Base-by-base conservation (phyloP, 139 green algal genomes). In the Tetradesmus obliquus region DNA sequence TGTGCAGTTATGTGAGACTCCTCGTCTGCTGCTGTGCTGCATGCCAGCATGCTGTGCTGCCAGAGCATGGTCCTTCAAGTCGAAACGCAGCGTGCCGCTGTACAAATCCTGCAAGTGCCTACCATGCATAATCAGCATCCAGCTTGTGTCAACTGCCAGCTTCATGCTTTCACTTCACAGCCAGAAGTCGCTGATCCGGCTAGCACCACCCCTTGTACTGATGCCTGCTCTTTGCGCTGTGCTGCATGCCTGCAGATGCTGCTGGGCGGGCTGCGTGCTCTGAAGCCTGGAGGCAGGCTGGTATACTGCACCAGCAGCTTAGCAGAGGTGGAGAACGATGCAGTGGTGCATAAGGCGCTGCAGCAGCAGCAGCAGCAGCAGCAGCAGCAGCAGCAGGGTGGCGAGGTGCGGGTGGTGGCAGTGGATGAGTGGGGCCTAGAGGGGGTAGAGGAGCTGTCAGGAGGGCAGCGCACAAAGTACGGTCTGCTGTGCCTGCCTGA, bases 261-360 rank as follows among this genome's bases (percentile, higher is more conserved):
- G 54, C 76, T 93, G 53, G 86, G 79, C 12, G 94, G 87, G 3
- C 53, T 96, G 86, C 87, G 94, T 45, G 87, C 91, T 5, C 79
- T 97, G 58, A 95, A 93, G 58, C 83, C 90, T 13, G 95, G 96
- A 17, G 96, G 96, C 7, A 82, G 91, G 10, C 90, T 97, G 57
- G 95, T 97, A 10, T 97, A 97, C 92, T 94, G 87, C 91, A 97
- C 96, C n/a, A 97, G 96, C 92, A 95, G 92, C 84, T 79, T 97
- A 19, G 58, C 83, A 4, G 74, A 90, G 3, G 22, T 94, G 15
- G 91, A 97, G 87, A 97, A 97, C 79, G 96, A 97, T 74, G 45
- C 83, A 5, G 94, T 97, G 19, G 91, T 97, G 51, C 24, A 57
- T 0, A 58, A 76, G 58, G 88, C 76, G n/a, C n/a, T 91, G 71